Evolutionary conservation across 345 rosid species (phyloP).

Genomic region (Brassica carinata): DNA sequence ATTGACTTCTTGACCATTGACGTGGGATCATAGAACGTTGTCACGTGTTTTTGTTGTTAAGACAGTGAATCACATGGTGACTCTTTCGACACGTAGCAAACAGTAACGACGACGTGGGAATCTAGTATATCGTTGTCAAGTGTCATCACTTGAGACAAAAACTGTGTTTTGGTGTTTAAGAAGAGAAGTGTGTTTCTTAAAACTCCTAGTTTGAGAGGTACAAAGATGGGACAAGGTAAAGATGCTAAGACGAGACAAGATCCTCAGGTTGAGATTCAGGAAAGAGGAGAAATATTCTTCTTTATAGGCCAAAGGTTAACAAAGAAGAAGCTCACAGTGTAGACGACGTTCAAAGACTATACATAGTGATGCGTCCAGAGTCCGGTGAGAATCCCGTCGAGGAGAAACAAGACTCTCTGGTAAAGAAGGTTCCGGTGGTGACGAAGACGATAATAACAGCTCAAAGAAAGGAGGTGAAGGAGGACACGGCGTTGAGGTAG

Average conservation of each 20-base stretch:
- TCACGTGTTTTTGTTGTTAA: background rate
- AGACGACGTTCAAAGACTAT: constrained; percentile 68
- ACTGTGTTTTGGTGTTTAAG: background rate
- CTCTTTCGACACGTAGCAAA: constrained; percentile 25
- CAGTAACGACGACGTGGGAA: background rate
- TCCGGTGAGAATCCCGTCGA: constrained; percentile 59
- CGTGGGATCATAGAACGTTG: background rate
- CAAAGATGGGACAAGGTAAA: constrained; percentile 40
- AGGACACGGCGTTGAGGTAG: constrained; percentile 62
- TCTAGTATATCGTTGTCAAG: background rate
- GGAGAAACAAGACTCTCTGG: constrained; percentile 66
- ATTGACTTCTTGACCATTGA: background rate
- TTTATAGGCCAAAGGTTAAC: constrained; percentile 74
- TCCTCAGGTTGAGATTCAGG: constrained; percentile 50
- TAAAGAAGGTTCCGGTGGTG: constrained; percentile 45
- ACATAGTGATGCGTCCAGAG: constrained; percentile 64
- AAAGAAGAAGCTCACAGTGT: constrained; percentile 62
- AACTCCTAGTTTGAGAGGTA: background rate
- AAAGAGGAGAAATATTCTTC: constrained; percentile 79
- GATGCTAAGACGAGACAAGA: constrained; percentile 36
- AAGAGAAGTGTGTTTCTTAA: background rate
- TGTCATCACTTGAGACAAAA: background rate
- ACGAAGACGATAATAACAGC: background rate
- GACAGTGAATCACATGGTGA: background rate
- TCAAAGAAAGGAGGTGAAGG: constrained; percentile 39